phyloP scores from a whole-genome alignment of 2,329 filamentous ascomycete species.

The Aspergillus thermomutatus region DNA sequence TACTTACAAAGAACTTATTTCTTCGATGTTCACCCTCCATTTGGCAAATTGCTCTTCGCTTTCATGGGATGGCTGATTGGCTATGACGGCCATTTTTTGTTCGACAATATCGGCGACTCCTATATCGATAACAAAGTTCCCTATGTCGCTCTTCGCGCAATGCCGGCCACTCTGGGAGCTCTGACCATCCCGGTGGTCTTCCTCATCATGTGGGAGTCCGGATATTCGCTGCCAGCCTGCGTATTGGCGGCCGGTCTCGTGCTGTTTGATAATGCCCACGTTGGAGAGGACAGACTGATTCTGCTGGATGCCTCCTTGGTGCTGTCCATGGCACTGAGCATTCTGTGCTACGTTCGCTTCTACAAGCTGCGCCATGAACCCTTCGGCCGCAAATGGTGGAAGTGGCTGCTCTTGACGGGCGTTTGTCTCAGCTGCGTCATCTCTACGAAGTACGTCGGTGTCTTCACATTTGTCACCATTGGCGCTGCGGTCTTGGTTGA shows the following conservation, averaged over 20 bases:
- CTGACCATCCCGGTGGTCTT: constrained; percentile 93
- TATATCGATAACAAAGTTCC: constrained; percentile 97
- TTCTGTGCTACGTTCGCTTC: constrained; percentile 93
- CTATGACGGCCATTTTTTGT: constrained; percentile 95
- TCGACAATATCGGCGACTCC: constrained; percentile 98
- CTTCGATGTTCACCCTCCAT: constrained; percentile 98
- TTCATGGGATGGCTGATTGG: constrained; percentile 96
- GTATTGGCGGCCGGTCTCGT: constrained; percentile 80
- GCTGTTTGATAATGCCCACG: constrained; percentile 95
- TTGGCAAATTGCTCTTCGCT: constrained; percentile 96
- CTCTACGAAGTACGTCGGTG: constrained; percentile 95
- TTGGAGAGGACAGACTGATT: constrained; percentile 93
- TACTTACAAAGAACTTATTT: constrained; percentile 98
- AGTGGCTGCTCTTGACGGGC: constrained; percentile 94
- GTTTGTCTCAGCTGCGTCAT: constrained; percentile 96
- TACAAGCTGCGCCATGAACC: constrained; percentile 90
- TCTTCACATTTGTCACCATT: constrained; percentile 96
- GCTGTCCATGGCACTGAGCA: constrained; percentile 91
- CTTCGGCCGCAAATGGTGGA: constrained; percentile 98
- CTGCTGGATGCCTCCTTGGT: constrained; percentile 91
- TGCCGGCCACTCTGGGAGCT: constrained; percentile 87
- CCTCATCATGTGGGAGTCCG: constrained; percentile 99
- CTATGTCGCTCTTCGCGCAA: constrained; percentile 90
- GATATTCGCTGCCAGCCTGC: constrained; percentile 91
- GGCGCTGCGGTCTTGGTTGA: constrained; percentile 92